phyloP scores from a whole-genome alignment of 768 basidiomycete species.

The Pulveroboletus sp. region DNA sequence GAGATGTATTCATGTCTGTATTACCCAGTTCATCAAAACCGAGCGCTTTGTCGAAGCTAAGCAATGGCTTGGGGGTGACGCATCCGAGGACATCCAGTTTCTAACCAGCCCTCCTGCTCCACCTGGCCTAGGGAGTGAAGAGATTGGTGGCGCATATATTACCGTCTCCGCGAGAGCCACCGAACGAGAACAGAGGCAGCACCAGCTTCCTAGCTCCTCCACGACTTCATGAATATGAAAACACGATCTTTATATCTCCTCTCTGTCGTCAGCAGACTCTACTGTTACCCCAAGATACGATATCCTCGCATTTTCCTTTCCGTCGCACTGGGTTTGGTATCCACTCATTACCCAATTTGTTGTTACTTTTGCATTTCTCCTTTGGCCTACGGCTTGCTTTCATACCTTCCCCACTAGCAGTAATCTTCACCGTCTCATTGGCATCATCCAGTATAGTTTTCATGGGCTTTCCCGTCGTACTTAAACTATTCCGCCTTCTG shows the following conservation, averaged over 20 bases:
- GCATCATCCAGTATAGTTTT: constrained; percentile 29
- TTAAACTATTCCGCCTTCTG: constrained; percentile 22
- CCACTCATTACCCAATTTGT: constrained; percentile 21
- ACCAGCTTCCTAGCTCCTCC: constrained; percentile 25
- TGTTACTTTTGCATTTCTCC: constrained; percentile 19
- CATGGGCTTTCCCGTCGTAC: constrained; percentile 22
- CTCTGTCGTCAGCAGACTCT: constrained; percentile 20
- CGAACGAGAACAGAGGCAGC: constrained; percentile 50
- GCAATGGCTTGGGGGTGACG: constrained; percentile 76
- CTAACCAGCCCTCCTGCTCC: constrained; percentile 61
- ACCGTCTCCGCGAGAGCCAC: constrained; percentile 80
- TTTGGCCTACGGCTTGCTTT: constrained; percentile 16
- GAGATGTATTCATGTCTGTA: constrained; percentile 8
- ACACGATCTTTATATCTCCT: constrained; percentile 11
- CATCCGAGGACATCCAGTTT: constrained; percentile 59
- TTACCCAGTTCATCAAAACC: constrained; percentile 79
- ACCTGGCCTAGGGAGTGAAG: constrained; percentile 67
- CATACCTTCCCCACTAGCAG: constrained; percentile 29
- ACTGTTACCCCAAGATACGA: constrained; percentile 27
- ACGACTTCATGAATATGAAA: constrained; percentile 26
- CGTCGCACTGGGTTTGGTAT: constrained; percentile 21
- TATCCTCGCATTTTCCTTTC: constrained; percentile 24
- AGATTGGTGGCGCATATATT: constrained; percentile 81
- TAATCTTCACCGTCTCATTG: constrained; percentile 29
- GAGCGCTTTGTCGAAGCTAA: constrained; percentile 76